phyloP scores from a whole-genome alignment of 2,329 filamentous ascomycete species.

The Madurella mycetomatis region DNA sequence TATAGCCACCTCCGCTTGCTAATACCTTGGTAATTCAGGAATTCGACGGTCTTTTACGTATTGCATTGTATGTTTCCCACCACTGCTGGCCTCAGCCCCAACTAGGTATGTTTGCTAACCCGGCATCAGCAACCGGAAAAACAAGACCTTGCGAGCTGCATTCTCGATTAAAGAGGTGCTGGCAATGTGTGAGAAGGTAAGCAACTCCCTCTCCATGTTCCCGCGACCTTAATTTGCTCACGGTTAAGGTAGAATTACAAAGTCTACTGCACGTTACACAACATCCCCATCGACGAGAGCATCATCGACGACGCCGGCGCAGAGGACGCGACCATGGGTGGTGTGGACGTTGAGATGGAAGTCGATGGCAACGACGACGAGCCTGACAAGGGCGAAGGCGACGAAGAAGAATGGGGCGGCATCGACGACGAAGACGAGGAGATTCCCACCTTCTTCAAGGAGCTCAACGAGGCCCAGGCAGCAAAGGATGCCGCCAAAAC shows the following conservation, averaged over 20 bases:
- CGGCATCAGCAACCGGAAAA: conserved; percentile 59
- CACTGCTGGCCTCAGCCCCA: background rate
- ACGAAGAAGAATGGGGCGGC: conserved; percentile 47
- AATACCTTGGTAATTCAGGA: conserved; percentile 53
- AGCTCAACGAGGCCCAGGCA: conserved; percentile 41
- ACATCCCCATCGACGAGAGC: conserved; percentile 70
- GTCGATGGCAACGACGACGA: conserved; percentile 40
- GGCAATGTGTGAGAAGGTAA: conserved; percentile 63
- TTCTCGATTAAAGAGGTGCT: conserved; percentile 80
- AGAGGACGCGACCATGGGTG: conserved; percentile 25
- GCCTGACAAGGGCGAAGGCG: conserved; percentile 45
- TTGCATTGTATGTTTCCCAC: conserved; percentile 59
- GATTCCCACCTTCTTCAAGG: conserved; percentile 79
- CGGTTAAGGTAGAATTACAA: conserved; percentile 63
- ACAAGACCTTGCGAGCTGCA: conserved; percentile 78
- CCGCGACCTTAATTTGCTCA: conserved; percentile 1
- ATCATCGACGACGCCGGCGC: conserved; percentile 42
- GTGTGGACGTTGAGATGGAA: conserved; percentile 29
- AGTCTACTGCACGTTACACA: conserved; percentile 84
- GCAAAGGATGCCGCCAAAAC: conserved; percentile 48
- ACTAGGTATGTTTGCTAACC: background rate
- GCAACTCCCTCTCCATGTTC: background rate
- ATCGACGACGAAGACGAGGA: conserved; percentile 61
- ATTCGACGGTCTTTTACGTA: conserved; percentile 83
- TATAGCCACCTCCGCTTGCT: background rate